Conservation (phyloP, 768 basidiomycete species). For the Coprinellus micaceus region DNA sequence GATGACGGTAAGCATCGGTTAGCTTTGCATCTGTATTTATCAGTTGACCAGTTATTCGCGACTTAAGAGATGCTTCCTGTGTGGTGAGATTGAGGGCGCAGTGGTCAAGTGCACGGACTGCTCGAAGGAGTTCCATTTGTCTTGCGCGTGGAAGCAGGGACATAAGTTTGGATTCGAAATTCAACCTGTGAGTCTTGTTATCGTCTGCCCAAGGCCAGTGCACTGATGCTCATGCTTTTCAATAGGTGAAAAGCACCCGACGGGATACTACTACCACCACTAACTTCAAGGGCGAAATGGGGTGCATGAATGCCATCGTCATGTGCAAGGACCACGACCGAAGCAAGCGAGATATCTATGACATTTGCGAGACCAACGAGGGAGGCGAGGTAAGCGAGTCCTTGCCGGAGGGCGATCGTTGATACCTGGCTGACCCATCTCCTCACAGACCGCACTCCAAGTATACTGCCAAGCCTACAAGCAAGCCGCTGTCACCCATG, state of each 20-base stretch:
- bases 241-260: conserved; percentile 73
- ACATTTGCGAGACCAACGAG: conserved; percentile 82
- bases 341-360: conserved; percentile 65
- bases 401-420: not conserved
- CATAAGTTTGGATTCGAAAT: conserved; percentile 93
- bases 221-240: too few relatives aligned
- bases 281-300: conserved; percentile 74
- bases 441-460: conserved; percentile 77
- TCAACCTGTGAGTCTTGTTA: conserved; percentile 54
- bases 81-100: conserved; percentile 69
- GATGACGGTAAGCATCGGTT: conserved; percentile 70
- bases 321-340: conserved; percentile 76
- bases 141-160: conserved; percentile 85
- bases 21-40: too few relatives aligned
- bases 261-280: conserved; percentile 62
- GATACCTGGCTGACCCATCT: not conserved
- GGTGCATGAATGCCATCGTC: conserved; percentile 73
- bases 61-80: conserved; percentile 69
- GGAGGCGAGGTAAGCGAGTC: conserved; percentile 77
- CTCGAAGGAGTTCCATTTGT: conserved; percentile 72
- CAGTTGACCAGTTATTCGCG: not conserved
- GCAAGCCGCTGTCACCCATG: conserved; percentile 62
- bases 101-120: conserved; percentile 86
- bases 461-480: conserved; percentile 86
- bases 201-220: not conserved